Evolutionary conservation across 2,329 filamentous ascomycete genomes (phyloP).

Genomic region (Xylariaceae sp.): DNA sequence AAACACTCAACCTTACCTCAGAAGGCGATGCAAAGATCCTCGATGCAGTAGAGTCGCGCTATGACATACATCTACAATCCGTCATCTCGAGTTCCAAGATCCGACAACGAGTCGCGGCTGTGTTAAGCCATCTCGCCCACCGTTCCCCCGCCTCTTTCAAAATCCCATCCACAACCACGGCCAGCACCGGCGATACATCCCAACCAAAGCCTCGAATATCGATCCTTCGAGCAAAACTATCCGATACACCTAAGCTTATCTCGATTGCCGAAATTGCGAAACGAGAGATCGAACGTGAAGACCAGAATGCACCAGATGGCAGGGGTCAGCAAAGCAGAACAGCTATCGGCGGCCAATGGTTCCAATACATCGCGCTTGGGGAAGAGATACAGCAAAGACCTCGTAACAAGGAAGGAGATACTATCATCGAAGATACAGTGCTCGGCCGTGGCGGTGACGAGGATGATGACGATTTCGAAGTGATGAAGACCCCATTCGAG

Average conservation of each 20-base stretch:
- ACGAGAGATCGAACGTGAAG: slow-evolving; percentile 45
- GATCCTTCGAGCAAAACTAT: slow-evolving; percentile 47
- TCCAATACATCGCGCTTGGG: slow-evolving; percentile 56
- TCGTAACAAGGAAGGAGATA: slow-evolving; percentile 29
- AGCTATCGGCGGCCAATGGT: slow-evolving; percentile 35
- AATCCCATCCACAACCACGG: slow-evolving; percentile 15
- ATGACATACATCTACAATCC: slow-evolving; percentile 49
- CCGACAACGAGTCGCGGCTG: slow-evolving; percentile 46
- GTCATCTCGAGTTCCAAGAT: slow-evolving; percentile 60
- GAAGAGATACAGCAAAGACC: slow-evolving; percentile 35
- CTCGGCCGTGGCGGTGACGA: slow-evolving; percentile 23
- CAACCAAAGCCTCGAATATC: slow-evolving; percentile 29
- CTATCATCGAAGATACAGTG: slow-evolving; percentile 44
- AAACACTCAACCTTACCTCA: slow-evolving; percentile 25
- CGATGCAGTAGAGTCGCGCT: slow-evolving; percentile 41
- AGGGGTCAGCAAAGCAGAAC: not conserved
- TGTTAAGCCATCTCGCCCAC: slow-evolving; percentile 41
- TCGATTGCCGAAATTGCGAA: slow-evolving; percentile 65
- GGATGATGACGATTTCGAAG: slow-evolving; percentile 49
- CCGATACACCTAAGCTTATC: slow-evolving; percentile 61
- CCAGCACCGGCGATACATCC: not conserved
- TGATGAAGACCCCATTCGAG: slow-evolving; percentile 54
- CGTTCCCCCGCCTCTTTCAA: slow-evolving; percentile 11
- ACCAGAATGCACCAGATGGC: not conserved
- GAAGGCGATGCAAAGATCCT: slow-evolving; percentile 39